Base-by-base conservation (phyloP, 2,329 filamentous ascomycete genomes). In the Domatiomyces globalis region DNA sequence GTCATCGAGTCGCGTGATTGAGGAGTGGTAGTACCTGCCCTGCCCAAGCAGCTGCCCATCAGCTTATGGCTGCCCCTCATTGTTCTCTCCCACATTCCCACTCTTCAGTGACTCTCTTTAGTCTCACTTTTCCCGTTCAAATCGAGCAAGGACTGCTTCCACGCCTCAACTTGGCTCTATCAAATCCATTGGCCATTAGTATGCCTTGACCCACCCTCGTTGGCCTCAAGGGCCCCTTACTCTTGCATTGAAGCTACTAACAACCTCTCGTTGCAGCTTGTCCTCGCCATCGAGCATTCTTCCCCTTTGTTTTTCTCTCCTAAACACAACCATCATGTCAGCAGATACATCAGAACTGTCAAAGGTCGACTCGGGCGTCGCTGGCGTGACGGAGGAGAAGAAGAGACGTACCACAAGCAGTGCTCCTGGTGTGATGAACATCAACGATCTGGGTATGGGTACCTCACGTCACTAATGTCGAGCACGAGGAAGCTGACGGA, bases 341-440 rank as follows among this genome's bases (percentile, higher is more conserved):
- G 59, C 58, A 44, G 59, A 59, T 44, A 60, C 59, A 49, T 60
- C 57, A 54, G 58, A 61, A 52, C 58, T 61, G 48, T 78, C 79
- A 71, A 94, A 94, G 76, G 81, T 95, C 73, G 89, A 95, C 71
- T 95, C 89, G 54, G 87, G 87, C 73, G 81, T 94, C 65, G 82
- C 87, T 66, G 86, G 87, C 69, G 70, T 89, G 63, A 55, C 49
- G 18, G 64, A 68, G 52, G 68, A 67, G 56, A 61, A 63, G 27
- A 61, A 63, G 62, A 78, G 78, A 67, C 80, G 87, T 71, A 73
- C 75, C 56, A 88, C 86, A 68, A 90, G 86, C 51, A 79, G 76
- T 63, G 77, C 78, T 45, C 76, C 83, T 55, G 86, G 84, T 60
- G 80, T 90, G 52, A 81, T 76, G 70, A 94, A 88, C 71, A 84